phyloP scores from a whole-genome alignment of 768 basidiomycete genomes.

The Pulveroboletus sp. region DNA sequence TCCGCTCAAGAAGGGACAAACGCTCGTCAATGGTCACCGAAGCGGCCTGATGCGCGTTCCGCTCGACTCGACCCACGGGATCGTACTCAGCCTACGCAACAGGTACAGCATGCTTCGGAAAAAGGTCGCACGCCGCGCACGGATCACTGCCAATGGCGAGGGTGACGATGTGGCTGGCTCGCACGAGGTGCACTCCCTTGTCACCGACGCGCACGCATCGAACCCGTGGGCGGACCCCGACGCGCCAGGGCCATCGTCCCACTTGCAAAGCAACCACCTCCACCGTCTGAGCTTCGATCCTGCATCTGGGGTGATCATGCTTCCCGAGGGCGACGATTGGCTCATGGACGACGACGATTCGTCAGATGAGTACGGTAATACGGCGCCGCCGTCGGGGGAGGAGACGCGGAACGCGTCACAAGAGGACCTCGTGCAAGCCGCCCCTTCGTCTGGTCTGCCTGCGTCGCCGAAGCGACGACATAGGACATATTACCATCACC shows the following conservation, averaged over 20 bases:
- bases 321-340: slow-evolving; percentile 76
- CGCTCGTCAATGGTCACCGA: slow-evolving; percentile 54
- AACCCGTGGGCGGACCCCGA: slow-evolving; percentile 64
- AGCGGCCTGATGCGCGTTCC: slow-evolving; percentile 34
- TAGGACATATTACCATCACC: slow-evolving; percentile 84
- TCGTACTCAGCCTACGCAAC: slow-evolving; percentile 80
- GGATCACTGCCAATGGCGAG: slow-evolving; percentile 6
- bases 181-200: slow-evolving; percentile 20
- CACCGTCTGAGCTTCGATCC: slow-evolving; percentile 83
- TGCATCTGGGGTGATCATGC: slow-evolving; percentile 83
- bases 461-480: slow-evolving; percentile 56
- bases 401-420: slow-evolving; percentile 14
- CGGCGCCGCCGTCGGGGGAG: slow-evolving; percentile 25
- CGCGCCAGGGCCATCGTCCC: slow-evolving; percentile 13
- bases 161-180: neutral
- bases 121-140: slow-evolving; percentile 20
- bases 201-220: slow-evolving; percentile 26
- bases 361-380: slow-evolving; percentile 43
- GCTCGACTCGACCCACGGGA: slow-evolving; percentile 54
- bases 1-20: slow-evolving; percentile 81
- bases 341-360: slow-evolving; percentile 42
- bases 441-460: slow-evolving; percentile 23
- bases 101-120: slow-evolving; percentile 55
- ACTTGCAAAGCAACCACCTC: slow-evolving; percentile 29
- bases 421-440: slow-evolving; percentile 20